Evolutionary conservation across 2,329 filamentous ascomycete species (phyloP).

Genomic region (Trichoderma sp.): DNA sequence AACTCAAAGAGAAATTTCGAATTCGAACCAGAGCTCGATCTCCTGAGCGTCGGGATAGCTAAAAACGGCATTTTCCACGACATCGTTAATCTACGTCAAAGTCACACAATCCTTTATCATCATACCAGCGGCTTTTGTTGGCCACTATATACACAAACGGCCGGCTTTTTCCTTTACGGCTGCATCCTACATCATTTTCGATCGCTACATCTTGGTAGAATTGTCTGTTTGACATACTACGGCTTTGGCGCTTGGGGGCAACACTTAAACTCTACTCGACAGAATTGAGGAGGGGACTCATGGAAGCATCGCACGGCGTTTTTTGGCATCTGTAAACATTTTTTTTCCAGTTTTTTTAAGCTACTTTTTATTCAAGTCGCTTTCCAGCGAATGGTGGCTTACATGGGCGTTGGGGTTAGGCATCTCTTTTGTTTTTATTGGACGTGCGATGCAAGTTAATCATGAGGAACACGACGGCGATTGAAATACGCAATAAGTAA

Average conservation of each 20-base stretch:
- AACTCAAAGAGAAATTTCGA: constrained; percentile 58
- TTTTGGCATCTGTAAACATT: neutral
- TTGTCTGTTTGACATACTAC: constrained; percentile 4
- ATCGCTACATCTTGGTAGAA: constrained; percentile 8
- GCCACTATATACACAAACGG: neutral
- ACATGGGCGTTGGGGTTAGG: neutral
- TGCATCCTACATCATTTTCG: neutral
- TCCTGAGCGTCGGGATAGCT: constrained; percentile 21
- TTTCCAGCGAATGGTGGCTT: neutral
- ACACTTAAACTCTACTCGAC: neutral
- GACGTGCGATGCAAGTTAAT: neutral
- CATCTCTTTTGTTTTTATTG: neutral
- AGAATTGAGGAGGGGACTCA: constrained; percentile 1
- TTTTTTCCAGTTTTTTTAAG: neutral
- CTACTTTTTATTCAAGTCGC: neutral
- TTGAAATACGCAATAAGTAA: neutral
- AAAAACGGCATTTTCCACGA: neutral
- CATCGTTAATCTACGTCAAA: neutral
- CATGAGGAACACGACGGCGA: neutral
- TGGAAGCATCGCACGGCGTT: constrained; percentile 28
- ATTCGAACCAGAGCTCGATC: constrained; percentile 54
- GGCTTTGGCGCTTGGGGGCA: constrained; percentile 7
- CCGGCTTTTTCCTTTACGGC: neutral
- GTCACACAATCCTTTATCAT: neutral
- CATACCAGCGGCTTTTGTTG: neutral